Evolutionary conservation across 805 yeast species (phyloP), one percentile per base, ranked within the genome.

Genomic region (Yamadazyma ubonensis): DNA sequence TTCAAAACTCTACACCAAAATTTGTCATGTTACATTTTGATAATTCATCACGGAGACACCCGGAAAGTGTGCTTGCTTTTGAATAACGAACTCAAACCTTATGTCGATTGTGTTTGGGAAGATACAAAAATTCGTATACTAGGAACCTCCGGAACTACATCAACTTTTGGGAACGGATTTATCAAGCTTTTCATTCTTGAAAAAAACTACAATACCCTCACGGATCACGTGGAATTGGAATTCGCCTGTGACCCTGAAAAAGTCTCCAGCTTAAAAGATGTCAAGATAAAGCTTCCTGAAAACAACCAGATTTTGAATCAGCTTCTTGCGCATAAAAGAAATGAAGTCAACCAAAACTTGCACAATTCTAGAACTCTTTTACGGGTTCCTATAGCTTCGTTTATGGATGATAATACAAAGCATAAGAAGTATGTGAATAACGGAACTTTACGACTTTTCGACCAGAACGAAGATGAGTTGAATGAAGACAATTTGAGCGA

Each of bases 81-180:
- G 40, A 58, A 57, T 38, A 60, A 62, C 39, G 62, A 63, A 17
- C 44, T 55, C 23, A 53, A 51, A 21, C 65, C 67, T 2, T 57
- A 54, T 15, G 59, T 57, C 4, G 69, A 63, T 33, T 50, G 58
- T 20, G 33, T 43, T 9, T 57, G 52, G 50, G 53, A 53, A 29
- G 49, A 44, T 26, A 57, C 67, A 12, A 61, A 61, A 38, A 43
- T 63, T 20, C 53, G 69, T 12, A 44, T 61, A 7, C 38, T 50
- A 33, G 68, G 69, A 2, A 58, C 61, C 1, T 54, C 67, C 14
- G 65, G 65, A 0, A 58, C 59, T 2, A 50, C 63, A 3, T 63
- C 69, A 17, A 61, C 67, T 2, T 63, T 63, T 44, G 66, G 66
- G 9, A 59, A 55, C 33, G 61, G 63, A 1, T 43, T 57, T n/a